Conservation (phyloP, 2,329 filamentous ascomycete genomes). For the Ascochyta viciae-villosae region DNA sequence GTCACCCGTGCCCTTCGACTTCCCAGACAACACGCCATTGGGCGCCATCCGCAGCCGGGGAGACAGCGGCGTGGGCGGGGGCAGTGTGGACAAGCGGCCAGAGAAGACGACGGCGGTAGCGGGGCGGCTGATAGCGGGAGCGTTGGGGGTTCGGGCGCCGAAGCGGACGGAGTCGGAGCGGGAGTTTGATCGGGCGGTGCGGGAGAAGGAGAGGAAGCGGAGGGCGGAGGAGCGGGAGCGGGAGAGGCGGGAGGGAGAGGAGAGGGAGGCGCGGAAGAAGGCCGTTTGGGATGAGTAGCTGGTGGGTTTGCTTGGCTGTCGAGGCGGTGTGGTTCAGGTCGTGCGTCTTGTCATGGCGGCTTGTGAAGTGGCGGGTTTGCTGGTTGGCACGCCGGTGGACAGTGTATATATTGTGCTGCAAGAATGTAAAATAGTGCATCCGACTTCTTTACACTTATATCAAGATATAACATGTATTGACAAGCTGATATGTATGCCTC, state of each 20-base stretch:
- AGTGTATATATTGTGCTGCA: slow-evolving; percentile 7
- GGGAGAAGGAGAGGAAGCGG: slow-evolving; percentile 83
- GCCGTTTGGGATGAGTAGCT: slow-evolving; percentile 80
- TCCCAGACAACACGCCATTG: slow-evolving; percentile 35
- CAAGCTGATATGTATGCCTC: no score
- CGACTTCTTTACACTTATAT: neutral
- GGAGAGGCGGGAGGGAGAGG: slow-evolving; percentile 68
- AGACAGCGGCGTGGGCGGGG: slow-evolving; percentile 31
- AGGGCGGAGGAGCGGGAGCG: slow-evolving; percentile 75
- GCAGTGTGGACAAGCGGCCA: slow-evolving; percentile 59
- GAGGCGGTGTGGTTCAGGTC: neutral
- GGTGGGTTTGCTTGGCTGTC: neutral
- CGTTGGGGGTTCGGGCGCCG: slow-evolving; percentile 80
- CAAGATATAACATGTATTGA: neutral
- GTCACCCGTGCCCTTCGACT: slow-evolving; percentile 44
- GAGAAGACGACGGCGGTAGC: slow-evolving; percentile 96
- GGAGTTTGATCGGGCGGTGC: slow-evolving; percentile 81
- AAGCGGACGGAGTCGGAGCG: slow-evolving; percentile 86
- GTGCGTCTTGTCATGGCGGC: neutral
- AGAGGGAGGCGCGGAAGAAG: slow-evolving; percentile 75
- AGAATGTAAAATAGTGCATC: slow-evolving; percentile 1
- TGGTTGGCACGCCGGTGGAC: slow-evolving; percentile 2
- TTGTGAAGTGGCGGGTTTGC: neutral
- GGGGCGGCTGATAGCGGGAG: slow-evolving; percentile 85
- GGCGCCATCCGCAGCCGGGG: slow-evolving; percentile 16